Percentiles rank a stretch among this genome's conserved stretches.
These are phyloP conservation scores for Coleophoma eucalyptorum DNA, from an alignment of 2,329 filamentous ascomycete species.

Conservation along the genomic window DNA sequence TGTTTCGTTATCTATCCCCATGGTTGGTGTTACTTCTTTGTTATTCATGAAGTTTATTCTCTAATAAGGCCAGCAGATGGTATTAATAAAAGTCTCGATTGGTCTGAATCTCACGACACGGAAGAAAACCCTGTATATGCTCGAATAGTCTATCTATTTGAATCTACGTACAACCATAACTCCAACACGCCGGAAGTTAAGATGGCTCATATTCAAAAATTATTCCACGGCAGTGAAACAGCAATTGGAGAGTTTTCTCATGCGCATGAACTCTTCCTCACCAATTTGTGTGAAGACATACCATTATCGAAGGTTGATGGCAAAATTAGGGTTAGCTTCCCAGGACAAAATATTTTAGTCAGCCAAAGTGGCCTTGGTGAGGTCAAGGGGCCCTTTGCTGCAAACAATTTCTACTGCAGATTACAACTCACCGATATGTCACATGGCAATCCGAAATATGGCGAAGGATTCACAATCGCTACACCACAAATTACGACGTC, in stretches of 20 bases:
- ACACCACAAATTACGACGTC: too few relatives aligned
- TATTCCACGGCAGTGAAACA: conserved; percentile 10
- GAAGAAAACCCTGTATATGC: conserved; percentile 5
- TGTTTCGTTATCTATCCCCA: too few relatives aligned
- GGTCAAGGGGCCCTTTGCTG: conserved; percentile 10
- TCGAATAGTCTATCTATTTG: conserved; percentile 6
- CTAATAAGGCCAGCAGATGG: too few relatives aligned
- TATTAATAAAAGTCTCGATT: too few relatives aligned
- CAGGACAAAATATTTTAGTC: neutral
- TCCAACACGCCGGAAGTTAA: neutral
- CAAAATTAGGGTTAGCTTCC: conserved; percentile 11
- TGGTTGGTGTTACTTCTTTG: too few relatives aligned
- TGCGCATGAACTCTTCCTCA: conserved; percentile 12
- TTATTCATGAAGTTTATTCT: too few relatives aligned
- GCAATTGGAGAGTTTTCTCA: conserved; percentile 9
- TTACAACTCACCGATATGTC: neutral
- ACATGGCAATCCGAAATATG: too few relatives aligned
- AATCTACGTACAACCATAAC: neutral
- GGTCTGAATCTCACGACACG: too few relatives aligned
- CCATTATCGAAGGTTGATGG: conserved; percentile 1
- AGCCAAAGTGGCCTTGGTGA: neutral
- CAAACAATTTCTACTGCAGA: neutral
- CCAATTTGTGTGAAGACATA: conserved; percentile 7
- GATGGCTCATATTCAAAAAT: conserved; percentile 12
- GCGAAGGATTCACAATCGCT: too few relatives aligned